Conservation (phyloP, 441 rosid species). For the Viola pubescens region DNA sequence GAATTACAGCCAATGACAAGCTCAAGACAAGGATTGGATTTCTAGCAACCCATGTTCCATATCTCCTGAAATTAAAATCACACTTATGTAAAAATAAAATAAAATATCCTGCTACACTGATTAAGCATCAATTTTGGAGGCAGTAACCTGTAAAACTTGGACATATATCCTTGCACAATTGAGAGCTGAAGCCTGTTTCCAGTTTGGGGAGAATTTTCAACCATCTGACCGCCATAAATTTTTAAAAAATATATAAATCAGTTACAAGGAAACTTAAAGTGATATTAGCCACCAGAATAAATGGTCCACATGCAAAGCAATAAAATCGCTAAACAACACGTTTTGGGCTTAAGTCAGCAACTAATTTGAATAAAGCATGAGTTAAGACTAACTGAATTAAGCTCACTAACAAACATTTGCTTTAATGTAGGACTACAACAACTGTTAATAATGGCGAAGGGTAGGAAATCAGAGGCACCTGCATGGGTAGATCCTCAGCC, state of each 20-base stretch:
- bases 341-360: too few relatives aligned
- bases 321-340: too few relatives aligned
- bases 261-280: background rate
- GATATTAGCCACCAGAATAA: too few relatives aligned
- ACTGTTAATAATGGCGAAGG: background rate
- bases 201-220: slow-evolving; percentile 61
- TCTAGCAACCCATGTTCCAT: slow-evolving; percentile 94
- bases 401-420: too few relatives aligned
- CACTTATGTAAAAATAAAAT: slow-evolving; percentile 11
- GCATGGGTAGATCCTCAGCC: slow-evolving; percentile 59
- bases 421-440: too few relatives aligned
- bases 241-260: background rate
- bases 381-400: too few relatives aligned
- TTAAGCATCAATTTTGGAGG: slow-evolving; percentile 18
- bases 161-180: slow-evolving; percentile 80
- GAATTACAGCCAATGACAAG: slow-evolving; percentile 58
- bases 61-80: slow-evolving; percentile 48
- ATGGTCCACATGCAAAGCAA: too few relatives aligned
- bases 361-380: too few relatives aligned
- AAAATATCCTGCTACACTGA: slow-evolving; percentile 15
- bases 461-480: slow-evolving; percentile 33
- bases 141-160: slow-evolving; percentile 74
- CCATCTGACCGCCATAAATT: slow-evolving; percentile 39
- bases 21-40: slow-evolving; percentile 65
- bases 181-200: slow-evolving; percentile 69